Percentiles rank a stretch among this genome's conserved stretches.
Evolutionary conservation across 306 rosid genomes (phyloP).

Genomic region (Trifolium repens): DNA sequence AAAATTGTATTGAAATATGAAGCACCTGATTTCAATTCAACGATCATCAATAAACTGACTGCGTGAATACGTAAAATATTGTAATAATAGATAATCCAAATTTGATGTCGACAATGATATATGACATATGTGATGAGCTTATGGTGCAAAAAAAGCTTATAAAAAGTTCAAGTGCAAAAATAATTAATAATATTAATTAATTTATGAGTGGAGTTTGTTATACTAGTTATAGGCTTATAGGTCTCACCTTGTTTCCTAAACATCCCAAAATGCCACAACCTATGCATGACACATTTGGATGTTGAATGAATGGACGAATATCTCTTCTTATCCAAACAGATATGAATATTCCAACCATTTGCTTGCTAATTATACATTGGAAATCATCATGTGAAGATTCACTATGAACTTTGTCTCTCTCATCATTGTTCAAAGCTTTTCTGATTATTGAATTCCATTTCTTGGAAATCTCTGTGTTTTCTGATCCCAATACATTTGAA

Average conservation of each 20-base stretch:
- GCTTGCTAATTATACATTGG: conserved; percentile 78
- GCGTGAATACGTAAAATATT: not conserved
- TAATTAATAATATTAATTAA: not conserved
- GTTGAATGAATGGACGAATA: conserved; percentile 67
- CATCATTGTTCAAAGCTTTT: conserved; percentile 57
- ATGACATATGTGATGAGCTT: conserved; percentile 20
- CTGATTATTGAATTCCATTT: conserved; percentile 80
- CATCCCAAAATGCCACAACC: conserved; percentile 92
- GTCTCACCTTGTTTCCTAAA: conserved; percentile 84
- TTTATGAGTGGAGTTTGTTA: conserved; percentile 33
- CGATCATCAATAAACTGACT: not conserved
- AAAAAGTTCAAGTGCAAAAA: not conserved
- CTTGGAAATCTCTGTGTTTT: conserved; percentile 54
- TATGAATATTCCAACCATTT: conserved; percentile 91
- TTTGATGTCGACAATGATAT: not conserved
- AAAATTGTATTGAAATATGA: not conserved
- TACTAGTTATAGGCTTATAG: not conserved
- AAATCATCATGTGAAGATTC: conserved; percentile 51
- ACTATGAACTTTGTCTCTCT: not conserved
- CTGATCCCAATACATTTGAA: conserved; percentile 79
- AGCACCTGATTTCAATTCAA: not conserved
- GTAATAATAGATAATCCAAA: not conserved
- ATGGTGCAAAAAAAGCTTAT: not conserved
- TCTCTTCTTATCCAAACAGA: conserved; percentile 75
- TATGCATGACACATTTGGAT: conserved; percentile 78